phyloP scores from a whole-genome alignment of 2,329 filamentous ascomycete genomes.

The Fusarium sterilihyphosum region DNA sequence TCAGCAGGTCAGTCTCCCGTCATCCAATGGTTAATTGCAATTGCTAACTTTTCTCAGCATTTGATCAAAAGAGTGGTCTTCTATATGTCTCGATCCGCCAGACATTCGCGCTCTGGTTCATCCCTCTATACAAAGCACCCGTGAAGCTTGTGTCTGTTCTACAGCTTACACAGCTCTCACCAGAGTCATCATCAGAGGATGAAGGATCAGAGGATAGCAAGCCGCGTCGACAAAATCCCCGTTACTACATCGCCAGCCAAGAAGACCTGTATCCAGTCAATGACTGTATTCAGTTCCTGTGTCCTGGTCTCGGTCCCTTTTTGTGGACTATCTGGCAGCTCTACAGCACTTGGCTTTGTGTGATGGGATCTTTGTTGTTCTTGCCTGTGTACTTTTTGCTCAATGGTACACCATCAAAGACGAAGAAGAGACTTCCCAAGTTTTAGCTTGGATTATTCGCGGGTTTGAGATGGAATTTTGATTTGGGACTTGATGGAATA shows the following conservation, averaged over 20 bases:
- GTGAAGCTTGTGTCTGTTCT: slow-evolving; percentile 76
- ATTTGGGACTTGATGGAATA: background rate
- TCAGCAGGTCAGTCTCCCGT: slow-evolving; percentile 53
- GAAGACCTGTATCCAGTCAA: slow-evolving; percentile 84
- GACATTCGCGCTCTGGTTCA: slow-evolving; percentile 78
- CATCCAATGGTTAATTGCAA: rapidly evolving
- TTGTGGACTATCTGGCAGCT: slow-evolving; percentile 70
- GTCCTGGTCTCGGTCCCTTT: slow-evolving; percentile 66
- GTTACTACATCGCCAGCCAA: slow-evolving; percentile 78
- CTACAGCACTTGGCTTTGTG: slow-evolving; percentile 71
- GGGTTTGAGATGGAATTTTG: background rate
- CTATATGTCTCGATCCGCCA: slow-evolving; percentile 81
- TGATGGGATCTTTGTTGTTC: slow-evolving; percentile 63
- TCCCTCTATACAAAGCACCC: slow-evolving; percentile 77
- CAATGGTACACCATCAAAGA: slow-evolving; percentile 34
- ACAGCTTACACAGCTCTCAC: slow-evolving; percentile 61
- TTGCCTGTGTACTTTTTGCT: slow-evolving; percentile 49
- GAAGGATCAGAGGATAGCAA: slow-evolving; percentile 24
- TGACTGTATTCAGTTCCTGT: slow-evolving; percentile 78
- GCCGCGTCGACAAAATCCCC: slow-evolving; percentile 35
- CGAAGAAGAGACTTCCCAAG: slow-evolving; percentile 24
- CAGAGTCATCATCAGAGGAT: slow-evolving; percentile 39
- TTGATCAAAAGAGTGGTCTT: slow-evolving; percentile 71
- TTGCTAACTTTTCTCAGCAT: slow-evolving; percentile 58
- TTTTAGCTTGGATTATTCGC: background rate